phyloP scores from a whole-genome alignment of 202 grass and related monocot genomes.

The Brachypodium distachyon region DNA sequence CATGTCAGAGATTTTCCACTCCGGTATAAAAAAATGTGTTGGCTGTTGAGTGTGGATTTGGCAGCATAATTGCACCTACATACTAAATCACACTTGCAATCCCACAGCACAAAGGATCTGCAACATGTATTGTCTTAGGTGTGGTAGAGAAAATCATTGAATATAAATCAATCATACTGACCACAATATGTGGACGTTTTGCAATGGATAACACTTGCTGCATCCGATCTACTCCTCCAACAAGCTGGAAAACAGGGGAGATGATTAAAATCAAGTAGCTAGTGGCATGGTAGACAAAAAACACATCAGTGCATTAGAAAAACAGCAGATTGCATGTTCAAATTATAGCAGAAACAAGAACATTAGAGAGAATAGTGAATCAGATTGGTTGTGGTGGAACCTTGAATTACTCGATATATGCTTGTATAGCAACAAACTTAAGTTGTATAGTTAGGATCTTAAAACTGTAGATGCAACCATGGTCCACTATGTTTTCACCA shows the following conservation, averaged over 20 bases:
- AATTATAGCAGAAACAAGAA: not conserved
- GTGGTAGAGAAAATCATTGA: not conserved
- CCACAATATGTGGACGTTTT: slow-evolving; percentile 80
- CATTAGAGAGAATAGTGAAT: not conserved
- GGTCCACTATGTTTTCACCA: not conserved
- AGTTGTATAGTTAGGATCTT: not conserved
- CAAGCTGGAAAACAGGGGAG: slow-evolving; percentile 43
- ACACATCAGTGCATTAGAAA: not conserved
- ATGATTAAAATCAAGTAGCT: slow-evolving; percentile 2
- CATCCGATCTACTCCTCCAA: slow-evolving; percentile 80
- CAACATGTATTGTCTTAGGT: not conserved
- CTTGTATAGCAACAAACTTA: not conserved
- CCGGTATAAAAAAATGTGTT: not conserved
- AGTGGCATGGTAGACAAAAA: not conserved
- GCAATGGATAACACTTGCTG: slow-evolving; percentile 69
- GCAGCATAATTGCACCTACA: not conserved
- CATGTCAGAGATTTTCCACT: not conserved
- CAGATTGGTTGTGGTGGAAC: not conserved
- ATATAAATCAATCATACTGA: slow-evolving; percentile 19
- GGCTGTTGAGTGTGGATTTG: not conserved
- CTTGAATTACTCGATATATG: not conserved
- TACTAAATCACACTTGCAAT: not conserved
- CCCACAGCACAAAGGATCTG: not conserved
- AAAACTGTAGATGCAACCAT: not conserved
- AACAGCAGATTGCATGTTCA: not conserved